Percentiles rank a stretch among this genome's conserved stretches.
Conservation (phyloP, 2,329 filamentous ascomycete genomes). For the Penicillium digitatum region DNA sequence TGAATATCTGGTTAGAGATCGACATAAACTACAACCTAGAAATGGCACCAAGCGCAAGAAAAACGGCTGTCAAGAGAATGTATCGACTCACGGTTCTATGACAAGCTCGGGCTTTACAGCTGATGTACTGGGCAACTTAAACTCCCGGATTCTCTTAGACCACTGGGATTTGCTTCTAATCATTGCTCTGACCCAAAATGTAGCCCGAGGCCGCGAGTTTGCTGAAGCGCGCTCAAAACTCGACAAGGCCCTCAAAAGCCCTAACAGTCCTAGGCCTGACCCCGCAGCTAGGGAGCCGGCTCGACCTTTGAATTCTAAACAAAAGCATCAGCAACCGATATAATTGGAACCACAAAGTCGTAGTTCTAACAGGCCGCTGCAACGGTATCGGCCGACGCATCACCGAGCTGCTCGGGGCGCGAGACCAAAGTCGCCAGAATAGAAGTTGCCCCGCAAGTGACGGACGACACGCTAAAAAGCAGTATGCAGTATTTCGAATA, state of each 20-base stretch:
- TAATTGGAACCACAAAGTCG: conserved; percentile 63
- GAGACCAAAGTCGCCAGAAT: conserved; percentile 64
- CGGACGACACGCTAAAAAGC: conserved; percentile 28
- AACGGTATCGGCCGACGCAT: conserved; percentile 68
- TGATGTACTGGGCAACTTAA: conserved; percentile 56
- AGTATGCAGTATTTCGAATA: conserved; percentile 65
- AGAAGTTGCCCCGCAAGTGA: conserved; percentile 46
- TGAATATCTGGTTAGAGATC: neutral
- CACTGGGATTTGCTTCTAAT: conserved; percentile 62
- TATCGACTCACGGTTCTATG: conserved; percentile 6
- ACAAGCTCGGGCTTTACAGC: conserved; percentile 48
- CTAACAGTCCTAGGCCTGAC: conserved; percentile 54
- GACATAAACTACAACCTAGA: neutral
- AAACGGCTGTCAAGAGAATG: conserved; percentile 35
- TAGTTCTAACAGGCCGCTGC: conserved; percentile 70
- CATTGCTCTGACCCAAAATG: conserved; percentile 60
- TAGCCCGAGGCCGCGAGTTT: conserved; percentile 57
- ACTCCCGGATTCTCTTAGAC: conserved; percentile 61
- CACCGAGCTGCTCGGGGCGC: conserved; percentile 61
- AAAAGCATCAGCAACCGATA: conserved; percentile 38
- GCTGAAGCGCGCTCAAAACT: conserved; percentile 51
- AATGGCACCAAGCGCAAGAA: conserved; percentile 16
- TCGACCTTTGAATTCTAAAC: conserved; percentile 51
- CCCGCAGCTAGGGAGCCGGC: conserved; percentile 48
- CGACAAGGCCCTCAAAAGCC: conserved; percentile 51